Percentiles rank a stretch among this genome's conserved stretches.
phyloP scores from a whole-genome alignment of 2,329 filamentous ascomycete genomes.

The Penicillium fuscoglaucum region DNA sequence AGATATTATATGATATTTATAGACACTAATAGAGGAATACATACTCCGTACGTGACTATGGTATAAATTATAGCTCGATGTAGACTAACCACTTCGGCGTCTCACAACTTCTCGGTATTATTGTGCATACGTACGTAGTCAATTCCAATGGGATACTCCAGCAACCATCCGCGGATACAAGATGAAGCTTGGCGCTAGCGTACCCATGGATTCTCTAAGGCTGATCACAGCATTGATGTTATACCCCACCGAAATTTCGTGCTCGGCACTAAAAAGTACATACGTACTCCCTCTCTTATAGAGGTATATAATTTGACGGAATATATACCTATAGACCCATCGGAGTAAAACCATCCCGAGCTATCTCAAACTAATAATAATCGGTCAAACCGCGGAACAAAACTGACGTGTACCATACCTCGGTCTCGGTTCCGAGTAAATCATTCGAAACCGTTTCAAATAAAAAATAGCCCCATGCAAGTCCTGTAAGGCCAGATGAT shows the following conservation, averaged over 20 bases:
- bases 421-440: neutral
- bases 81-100: neutral
- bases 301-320: neutral
- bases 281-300: neutral
- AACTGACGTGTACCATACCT: too few relatives aligned
- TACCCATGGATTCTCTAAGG: neutral
- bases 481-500: neutral
- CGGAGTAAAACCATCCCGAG: neutral
- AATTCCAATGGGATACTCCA: neutral
- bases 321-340: neutral
- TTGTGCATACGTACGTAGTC: neutral
- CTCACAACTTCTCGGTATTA: neutral
- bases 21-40: neutral
- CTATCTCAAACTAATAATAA: neutral
- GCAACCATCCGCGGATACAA: neutral
- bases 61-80: too few relatives aligned
- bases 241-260: neutral
- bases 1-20: neutral
- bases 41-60: too few relatives aligned
- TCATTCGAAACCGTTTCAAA: neutral
- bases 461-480: neutral
- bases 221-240: neutral
- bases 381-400: neutral
- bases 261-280: neutral
- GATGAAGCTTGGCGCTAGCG: neutral